A percentile compares a stretch with the other conserved stretches of the same genome.
Conservation (phyloP, 164 flowering plant species). For the Stephania cephalantha region DNA sequence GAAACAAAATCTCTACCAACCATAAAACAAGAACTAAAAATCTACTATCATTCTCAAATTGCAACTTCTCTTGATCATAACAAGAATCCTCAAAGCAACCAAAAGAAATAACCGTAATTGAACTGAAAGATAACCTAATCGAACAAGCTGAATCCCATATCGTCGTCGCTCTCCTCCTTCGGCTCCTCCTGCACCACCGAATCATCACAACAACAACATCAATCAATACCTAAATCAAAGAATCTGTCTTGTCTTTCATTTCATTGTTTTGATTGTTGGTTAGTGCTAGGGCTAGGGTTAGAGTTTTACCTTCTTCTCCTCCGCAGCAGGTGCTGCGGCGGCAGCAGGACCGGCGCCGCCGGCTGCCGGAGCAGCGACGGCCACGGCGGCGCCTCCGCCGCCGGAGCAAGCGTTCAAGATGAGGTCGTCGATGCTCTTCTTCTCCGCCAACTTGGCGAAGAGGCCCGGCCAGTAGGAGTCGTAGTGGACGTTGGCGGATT, state of each 20-base stretch:
- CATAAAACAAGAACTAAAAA: not conserved
- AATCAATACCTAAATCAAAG: not conserved
- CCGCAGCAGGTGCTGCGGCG: slow-evolving; percentile 20
- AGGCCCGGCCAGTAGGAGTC: slow-evolving; percentile 25
- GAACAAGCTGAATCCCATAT: slow-evolving; percentile 41
- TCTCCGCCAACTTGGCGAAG: slow-evolving; percentile 27
- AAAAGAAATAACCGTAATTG: not conserved
- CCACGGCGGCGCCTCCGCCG: slow-evolving; percentile 19
- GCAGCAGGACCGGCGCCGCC: slow-evolving; percentile 14
- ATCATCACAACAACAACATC: not conserved
- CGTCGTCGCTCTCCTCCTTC: slow-evolving; percentile 41
- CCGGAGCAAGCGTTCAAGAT: slow-evolving; percentile 20
- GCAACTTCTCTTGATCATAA: not conserved
- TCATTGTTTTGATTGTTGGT: too few relatives aligned
- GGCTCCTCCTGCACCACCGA: slow-evolving; percentile 33
- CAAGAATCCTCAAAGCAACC: not conserved
- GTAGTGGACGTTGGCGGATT: slow-evolving; percentile 15
- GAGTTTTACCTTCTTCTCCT: slow-evolving; percentile 21
- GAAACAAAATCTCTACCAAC: not conserved
- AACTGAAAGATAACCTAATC: slow-evolving; percentile 21
- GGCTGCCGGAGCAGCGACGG: slow-evolving; percentile 8
- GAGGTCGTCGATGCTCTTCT: slow-evolving; percentile 21
- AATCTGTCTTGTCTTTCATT: not conserved
- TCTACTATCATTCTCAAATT: not conserved
- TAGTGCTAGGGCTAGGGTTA: too few relatives aligned